Evolutionary conservation across 2,329 filamentous ascomycete species (phyloP).

Genomic region (Pseudocercospora vitis): DNA sequence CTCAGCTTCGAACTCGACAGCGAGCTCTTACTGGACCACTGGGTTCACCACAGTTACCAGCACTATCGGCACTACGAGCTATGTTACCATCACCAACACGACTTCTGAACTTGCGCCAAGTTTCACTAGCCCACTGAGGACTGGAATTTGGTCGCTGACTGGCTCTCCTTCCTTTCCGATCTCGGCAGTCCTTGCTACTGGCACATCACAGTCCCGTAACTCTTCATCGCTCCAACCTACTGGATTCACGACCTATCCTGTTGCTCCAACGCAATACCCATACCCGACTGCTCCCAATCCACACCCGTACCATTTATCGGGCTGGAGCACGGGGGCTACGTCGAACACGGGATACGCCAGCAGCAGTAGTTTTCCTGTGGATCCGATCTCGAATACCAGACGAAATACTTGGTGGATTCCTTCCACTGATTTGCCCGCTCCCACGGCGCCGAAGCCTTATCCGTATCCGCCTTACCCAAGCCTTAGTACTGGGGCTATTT

Average conservation of each 20-base stretch:
- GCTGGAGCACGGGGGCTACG: too few species aligned
- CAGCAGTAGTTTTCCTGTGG: too few species aligned
- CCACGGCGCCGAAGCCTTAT: neutral
- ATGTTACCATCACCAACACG: slow-evolving; percentile 2
- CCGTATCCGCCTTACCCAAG: neutral
- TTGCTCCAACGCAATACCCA: too few species aligned
- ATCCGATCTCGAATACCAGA: too few species aligned
- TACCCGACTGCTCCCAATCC: too few species aligned
- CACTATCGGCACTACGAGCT: slow-evolving; percentile 7
- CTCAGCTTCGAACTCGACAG: neutral
- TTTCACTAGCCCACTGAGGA: neutral
- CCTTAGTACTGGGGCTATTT: neutral
- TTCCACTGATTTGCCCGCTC: neutral
- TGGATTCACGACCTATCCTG: too few species aligned
- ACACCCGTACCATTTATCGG: too few species aligned
- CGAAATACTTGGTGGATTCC: too few species aligned
- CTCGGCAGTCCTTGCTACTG: neutral
- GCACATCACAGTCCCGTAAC: neutral
- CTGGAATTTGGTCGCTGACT: slow-evolving; percentile 2
- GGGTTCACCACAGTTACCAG: neutral
- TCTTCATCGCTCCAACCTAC: too few species aligned
- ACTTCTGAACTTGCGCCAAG: slow-evolving; percentile 8
- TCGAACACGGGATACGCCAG: too few species aligned
- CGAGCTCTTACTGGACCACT: neutral
- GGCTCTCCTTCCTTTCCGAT: neutral